Evolutionary conservation across 768 basidiomycete genomes (phyloP).

Genomic region (Serpula lacrymans): DNA sequence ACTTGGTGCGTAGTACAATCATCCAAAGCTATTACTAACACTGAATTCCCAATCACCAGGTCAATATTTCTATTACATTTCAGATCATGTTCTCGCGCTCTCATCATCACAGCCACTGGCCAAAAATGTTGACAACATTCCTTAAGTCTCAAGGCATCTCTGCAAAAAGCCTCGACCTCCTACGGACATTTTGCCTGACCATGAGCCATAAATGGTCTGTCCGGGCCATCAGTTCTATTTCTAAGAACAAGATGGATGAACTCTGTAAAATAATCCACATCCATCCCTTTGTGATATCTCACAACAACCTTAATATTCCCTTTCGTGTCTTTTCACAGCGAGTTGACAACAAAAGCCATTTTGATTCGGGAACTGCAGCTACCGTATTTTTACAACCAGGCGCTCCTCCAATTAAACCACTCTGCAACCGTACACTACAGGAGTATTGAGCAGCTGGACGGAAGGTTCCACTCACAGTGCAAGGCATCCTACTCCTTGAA

Average conservation of each 20-base stretch:
- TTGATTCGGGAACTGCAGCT: constrained; percentile 34
- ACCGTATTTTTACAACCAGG: constrained; percentile 29
- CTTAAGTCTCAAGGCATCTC: constrained; percentile 35
- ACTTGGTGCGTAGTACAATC: constrained; percentile 13
- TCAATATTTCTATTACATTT: constrained; percentile 21
- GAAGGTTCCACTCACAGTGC: constrained; percentile 17
- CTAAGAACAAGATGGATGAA: neutral
- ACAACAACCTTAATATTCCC: constrained; percentile 37
- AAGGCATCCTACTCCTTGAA: constrained; percentile 19
- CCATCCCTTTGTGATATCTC: constrained; percentile 28
- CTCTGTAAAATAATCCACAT: constrained; percentile 10
- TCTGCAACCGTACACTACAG: constrained; percentile 17
- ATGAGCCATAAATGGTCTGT: constrained; percentile 40
- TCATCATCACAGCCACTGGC: constrained; percentile 19
- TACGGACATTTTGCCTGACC: constrained; percentile 33
- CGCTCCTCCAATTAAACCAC: constrained; percentile 9
- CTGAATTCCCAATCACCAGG: too few relatives aligned
- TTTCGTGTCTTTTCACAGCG: constrained; percentile 36
- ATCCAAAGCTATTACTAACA: neutral
- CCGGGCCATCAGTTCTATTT: constrained; percentile 2
- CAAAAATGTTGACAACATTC: constrained; percentile 34
- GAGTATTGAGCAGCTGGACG: constrained; percentile 15
- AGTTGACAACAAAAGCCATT: constrained; percentile 31
- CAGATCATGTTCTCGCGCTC: constrained; percentile 27
- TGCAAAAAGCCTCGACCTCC: constrained; percentile 34